Evolutionary conservation across 2,329 filamentous ascomycete genomes (phyloP).

Genomic region (Colletotrichum phormii): DNA sequence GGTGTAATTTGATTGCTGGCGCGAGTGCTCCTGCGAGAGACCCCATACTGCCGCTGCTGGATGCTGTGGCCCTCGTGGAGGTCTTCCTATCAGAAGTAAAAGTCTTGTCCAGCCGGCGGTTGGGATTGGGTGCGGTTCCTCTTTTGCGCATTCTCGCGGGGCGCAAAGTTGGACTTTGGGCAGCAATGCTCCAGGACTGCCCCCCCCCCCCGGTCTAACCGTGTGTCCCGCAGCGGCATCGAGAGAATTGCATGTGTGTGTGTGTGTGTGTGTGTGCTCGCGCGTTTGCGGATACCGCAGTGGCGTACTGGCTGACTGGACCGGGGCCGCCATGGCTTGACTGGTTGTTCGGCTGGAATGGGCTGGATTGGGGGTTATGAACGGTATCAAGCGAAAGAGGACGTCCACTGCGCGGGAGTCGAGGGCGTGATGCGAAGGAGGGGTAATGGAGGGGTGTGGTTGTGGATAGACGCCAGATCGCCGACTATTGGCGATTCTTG

Average conservation of each 20-base stretch:
- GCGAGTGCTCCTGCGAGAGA: neutral
- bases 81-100: slow-evolving; percentile 34
- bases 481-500: slow-evolving; percentile 9
- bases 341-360: slow-evolving; percentile 31
- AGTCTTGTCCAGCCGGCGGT: slow-evolving; percentile 16
- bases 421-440: slow-evolving; percentile 17
- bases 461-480: slow-evolving; percentile 16
- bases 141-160: slow-evolving; percentile 36
- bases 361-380: slow-evolving; percentile 18
- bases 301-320: slow-evolving; percentile 9
- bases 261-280: slow-evolving; percentile 4
- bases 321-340: slow-evolving; percentile 4
- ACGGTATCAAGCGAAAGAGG: neutral
- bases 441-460: slow-evolving; percentile 5
- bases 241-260: slow-evolving; percentile 8
- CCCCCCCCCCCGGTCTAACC: slow-evolving; percentile 28
- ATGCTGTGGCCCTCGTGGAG: neutral
- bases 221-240: slow-evolving; percentile 18
- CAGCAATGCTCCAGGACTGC: slow-evolving; percentile 37
- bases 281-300: slow-evolving; percentile 28
- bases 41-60: neutral
- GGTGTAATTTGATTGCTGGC: slow-evolving; percentile 2
- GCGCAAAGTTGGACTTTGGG: slow-evolving; percentile 35
- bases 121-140: slow-evolving; percentile 26
- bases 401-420: neutral